Evolutionary conservation across 805 yeast species (phyloP).

Genomic region (Blastobotrys peoriensis): DNA sequence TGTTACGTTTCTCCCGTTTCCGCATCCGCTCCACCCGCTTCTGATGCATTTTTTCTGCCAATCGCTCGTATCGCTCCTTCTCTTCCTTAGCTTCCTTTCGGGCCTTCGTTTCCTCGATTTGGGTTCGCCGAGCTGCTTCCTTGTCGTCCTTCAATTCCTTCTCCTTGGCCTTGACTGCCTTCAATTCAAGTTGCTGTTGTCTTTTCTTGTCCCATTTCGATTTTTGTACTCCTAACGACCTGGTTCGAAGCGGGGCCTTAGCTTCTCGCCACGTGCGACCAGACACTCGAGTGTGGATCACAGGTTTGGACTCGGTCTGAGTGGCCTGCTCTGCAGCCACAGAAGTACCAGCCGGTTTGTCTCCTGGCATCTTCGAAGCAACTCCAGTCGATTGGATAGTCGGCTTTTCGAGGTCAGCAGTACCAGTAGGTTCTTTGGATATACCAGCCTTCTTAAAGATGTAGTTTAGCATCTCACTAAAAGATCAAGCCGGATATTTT

Average conservation of each 20-base stretch:
- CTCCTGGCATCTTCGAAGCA: not conserved
- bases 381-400: not conserved
- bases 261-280: conserved; percentile 35
- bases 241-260: conserved; percentile 29
- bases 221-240: conserved; percentile 43
- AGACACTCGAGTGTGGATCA: conserved; percentile 24
- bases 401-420: not conserved
- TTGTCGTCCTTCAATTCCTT: conserved; percentile 76
- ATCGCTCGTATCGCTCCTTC: conserved; percentile 74
- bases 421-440: not conserved
- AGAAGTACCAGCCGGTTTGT: not conserved
- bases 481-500: not conserved
- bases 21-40: conserved; percentile 87
- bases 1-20: conserved; percentile 91
- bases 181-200: conserved; percentile 58
- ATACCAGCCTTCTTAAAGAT: conserved; percentile 15
- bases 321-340: not conserved
- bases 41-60: conserved; percentile 84
- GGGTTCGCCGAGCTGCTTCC: conserved; percentile 48
- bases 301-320: not conserved
- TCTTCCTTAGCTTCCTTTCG: conserved; percentile 80
- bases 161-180: conserved; percentile 61
- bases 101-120: conserved; percentile 43
- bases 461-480: conserved; percentile 12
- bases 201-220: conserved; percentile 61